A percentile compares a stretch with the other conserved stretches of the same genome.
Evolutionary conservation across 371 early-diverging fungal species (phyloP).

Genomic region (Apophysomyces variabilis): DNA sequence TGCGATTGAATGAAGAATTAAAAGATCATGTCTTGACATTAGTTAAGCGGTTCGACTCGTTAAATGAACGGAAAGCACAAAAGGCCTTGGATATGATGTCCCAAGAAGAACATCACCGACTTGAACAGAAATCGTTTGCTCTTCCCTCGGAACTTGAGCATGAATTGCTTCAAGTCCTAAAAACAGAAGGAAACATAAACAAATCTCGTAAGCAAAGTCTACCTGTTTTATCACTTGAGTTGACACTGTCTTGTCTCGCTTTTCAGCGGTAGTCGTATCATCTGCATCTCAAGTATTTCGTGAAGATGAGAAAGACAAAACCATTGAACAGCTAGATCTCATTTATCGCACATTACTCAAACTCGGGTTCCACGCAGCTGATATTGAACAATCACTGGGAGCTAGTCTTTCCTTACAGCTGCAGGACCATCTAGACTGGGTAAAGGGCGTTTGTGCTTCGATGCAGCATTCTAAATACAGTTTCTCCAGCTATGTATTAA

Average conservation of each 20-base stretch:
- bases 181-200: slow-evolving; percentile 5
- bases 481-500: slow-evolving; percentile 53
- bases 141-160: slow-evolving; percentile 27
- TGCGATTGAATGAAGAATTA: not conserved
- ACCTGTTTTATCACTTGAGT: not conserved
- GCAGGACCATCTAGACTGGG: slow-evolving; percentile 63
- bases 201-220: slow-evolving; percentile 12
- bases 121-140: slow-evolving; percentile 20
- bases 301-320: slow-evolving; percentile 37
- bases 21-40: slow-evolving; percentile 20
- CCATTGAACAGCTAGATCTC: slow-evolving; percentile 54
- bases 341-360: slow-evolving; percentile 52
- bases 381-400: slow-evolving; percentile 54
- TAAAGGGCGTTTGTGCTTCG: slow-evolving; percentile 22
- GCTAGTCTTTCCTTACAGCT: slow-evolving; percentile 50
- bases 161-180: slow-evolving; percentile 27
- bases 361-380: slow-evolving; percentile 51
- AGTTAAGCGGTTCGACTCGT: slow-evolving; percentile 20
- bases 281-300: not conserved
- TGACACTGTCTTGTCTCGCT: not conserved
- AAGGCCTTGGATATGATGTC: slow-evolving; percentile 17
- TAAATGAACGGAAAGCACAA: slow-evolving; percentile 31
- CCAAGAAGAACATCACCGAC: slow-evolving; percentile 15
- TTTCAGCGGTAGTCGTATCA: not conserved
- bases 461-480: not conserved